phyloP scores from a whole-genome alignment of 1,139 yeast genomes.

The Citeromyces hawaiiensis region DNA sequence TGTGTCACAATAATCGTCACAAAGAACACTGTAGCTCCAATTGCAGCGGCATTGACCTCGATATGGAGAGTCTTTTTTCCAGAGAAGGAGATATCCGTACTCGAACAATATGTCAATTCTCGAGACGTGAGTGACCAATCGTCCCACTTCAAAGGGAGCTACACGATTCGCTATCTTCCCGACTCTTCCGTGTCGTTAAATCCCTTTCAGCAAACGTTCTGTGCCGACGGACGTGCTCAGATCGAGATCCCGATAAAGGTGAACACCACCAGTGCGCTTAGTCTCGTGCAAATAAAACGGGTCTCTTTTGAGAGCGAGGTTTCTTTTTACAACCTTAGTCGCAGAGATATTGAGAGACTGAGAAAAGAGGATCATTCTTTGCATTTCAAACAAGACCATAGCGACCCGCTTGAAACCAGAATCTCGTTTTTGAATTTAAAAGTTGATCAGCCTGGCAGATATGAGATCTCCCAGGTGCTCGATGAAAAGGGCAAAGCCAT shows the following conservation, averaged over 20 bases:
- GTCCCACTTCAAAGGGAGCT: conserved; percentile 65
- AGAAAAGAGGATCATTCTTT: conserved; percentile 25
- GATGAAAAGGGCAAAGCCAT: conserved; percentile 57
- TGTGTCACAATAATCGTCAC: conserved; percentile 28
- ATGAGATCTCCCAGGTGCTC: conserved; percentile 49
- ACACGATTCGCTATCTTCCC: conserved; percentile 79
- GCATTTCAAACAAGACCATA: conserved; percentile 15
- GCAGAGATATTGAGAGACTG: conserved; percentile 36
- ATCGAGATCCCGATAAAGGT: conserved; percentile 59
- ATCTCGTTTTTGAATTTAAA: conserved; percentile 44
- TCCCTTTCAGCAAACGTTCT: conserved; percentile 54
- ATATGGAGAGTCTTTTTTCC: conserved; percentile 29
- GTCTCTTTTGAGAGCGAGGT: conserved; percentile 42
- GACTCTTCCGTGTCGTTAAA: conserved; percentile 81
- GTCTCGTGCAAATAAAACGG: conserved; percentile 50
- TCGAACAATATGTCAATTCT: conserved; percentile 38
- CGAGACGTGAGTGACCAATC: conserved; percentile 43
- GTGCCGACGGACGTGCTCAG: conserved; percentile 32
- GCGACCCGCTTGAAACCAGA: conserved; percentile 17
- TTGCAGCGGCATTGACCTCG: conserved; percentile 23
- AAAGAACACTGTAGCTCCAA: conserved; percentile 23
- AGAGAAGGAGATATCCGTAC: conserved; percentile 54
- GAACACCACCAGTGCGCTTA: conserved; percentile 69
- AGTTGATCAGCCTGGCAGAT: conserved; percentile 56
- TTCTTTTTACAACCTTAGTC: conserved; percentile 38